phyloP scores from a whole-genome alignment of 257 asterid species.

The Solanum okadae region DNA sequence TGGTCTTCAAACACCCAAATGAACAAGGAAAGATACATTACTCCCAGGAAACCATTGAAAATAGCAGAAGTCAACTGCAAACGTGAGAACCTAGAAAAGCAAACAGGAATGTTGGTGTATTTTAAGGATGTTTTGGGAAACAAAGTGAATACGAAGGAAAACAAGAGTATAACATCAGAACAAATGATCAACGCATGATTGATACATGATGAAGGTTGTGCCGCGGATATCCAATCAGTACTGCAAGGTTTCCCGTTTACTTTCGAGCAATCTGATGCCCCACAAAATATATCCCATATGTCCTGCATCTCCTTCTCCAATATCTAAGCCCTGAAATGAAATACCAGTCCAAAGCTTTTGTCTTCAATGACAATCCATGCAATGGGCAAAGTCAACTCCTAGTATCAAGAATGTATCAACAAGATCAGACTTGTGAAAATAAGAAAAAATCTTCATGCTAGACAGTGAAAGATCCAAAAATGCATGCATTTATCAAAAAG shows the following conservation, averaged over 20 bases:
- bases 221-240: slow-evolving; percentile 14
- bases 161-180: slow-evolving; percentile 49
- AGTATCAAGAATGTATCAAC: background rate
- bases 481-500: background rate
- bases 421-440: background rate
- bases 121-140: slow-evolving; percentile 13
- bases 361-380: background rate
- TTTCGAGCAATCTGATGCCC: background rate
- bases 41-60: slow-evolving; percentile 55
- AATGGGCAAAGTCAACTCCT: slow-evolving; percentile 1
- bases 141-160: slow-evolving; percentile 26
- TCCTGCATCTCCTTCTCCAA: slow-evolving; percentile 36
- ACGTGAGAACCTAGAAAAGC: slow-evolving; percentile 16
- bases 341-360: background rate
- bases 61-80: slow-evolving; percentile 48
- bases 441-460: background rate
- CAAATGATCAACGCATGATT: slow-evolving; percentile 29
- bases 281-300: slow-evolving; percentile 51
- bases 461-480: background rate
- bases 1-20: slow-evolving; percentile 51
- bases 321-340: slow-evolving; percentile 3
- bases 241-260: slow-evolving; percentile 12
- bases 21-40: slow-evolving; percentile 32
- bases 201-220: slow-evolving; percentile 48
- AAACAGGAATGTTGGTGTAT: slow-evolving; percentile 10